Evolutionary conservation across 345 rosid genomes (phyloP), one percentile per base, ranked within the genome.

Genomic region (Aegle marmelos): DNA sequence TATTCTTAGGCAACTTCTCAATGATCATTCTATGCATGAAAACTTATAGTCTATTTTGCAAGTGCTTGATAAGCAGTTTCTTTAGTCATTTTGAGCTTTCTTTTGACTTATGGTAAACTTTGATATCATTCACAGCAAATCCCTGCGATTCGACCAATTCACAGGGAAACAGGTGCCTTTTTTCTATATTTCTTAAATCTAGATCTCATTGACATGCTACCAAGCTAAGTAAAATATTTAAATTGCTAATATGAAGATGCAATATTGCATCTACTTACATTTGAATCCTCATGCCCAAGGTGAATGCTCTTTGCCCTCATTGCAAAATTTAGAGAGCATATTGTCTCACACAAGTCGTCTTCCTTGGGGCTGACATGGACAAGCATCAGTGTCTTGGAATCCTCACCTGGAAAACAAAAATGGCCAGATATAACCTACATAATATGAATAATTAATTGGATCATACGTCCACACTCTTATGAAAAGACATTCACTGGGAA

Each of bases 301-400:
- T 85, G 93, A 72, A 89, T 84, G 79, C 86, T 87, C 85, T 86
- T 90, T 56, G 76, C 96, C 81, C 96, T 88, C 14, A 85, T 80
- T 78, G 94, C 94, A 30, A 93, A 93, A 84, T 87, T 89, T 65
- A 93, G 80, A 76, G 98, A 87, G 34, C 96, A 90, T 81, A 91
- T 86, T 41, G 96, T 91, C 82, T 93, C 96, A 75, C 96, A 91
- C 36, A 89, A 79, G 83, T 93, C 98, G 57, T 88, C 98, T 89
- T 93, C 94, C 82, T 80, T 91, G 30, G 92, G 92, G 72, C 96
- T 93, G 58, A 93, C 82, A 81, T 93, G 98, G 68, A 91, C 94
- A 69, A 93, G 89, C 98, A 93, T 91, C 82, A 93, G 79, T 58
- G 94, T 89, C 82, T 88, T 93, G 17, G 98, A 93, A 79, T 91